phyloP scores from a whole-genome alignment of 2,329 filamentous ascomycete species.

The Verticillium dahliae region DNA sequence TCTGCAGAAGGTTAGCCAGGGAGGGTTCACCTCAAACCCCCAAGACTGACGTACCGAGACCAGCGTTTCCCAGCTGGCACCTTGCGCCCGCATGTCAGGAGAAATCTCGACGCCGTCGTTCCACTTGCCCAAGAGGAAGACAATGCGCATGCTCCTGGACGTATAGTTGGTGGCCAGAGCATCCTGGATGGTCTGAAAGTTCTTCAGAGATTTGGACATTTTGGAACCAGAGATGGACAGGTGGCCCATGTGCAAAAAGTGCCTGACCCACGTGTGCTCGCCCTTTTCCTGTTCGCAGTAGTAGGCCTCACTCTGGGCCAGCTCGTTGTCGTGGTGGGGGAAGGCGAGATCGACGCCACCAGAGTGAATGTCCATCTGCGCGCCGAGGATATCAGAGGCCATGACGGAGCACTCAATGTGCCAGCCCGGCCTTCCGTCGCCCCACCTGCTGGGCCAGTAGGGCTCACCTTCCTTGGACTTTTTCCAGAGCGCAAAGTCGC shows the following conservation, averaged over 20 bases:
- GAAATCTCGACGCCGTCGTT: constrained; percentile 89
- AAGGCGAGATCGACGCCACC: constrained; percentile 89
- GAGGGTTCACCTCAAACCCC: not conserved
- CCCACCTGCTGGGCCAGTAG: constrained; percentile 84
- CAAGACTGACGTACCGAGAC: constrained; percentile 48
- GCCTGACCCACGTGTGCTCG: constrained; percentile 80
- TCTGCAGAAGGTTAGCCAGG: constrained; percentile 25
- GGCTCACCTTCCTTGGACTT: constrained; percentile 87
- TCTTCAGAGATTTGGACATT: constrained; percentile 95
- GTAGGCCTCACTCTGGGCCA: constrained; percentile 87
- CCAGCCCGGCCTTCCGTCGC: constrained; percentile 84
- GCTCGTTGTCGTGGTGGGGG: constrained; percentile 88
- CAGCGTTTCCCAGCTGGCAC: constrained; percentile 72
- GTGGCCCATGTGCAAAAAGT: constrained; percentile 95
- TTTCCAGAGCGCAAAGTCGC: constrained; percentile 94
- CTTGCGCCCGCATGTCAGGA: constrained; percentile 68
- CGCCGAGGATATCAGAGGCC: constrained; percentile 82
- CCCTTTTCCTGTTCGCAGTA: constrained; percentile 49
- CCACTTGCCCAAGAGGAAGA: constrained; percentile 85
- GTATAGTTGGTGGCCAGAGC: constrained; percentile 68
- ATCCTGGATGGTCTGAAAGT: constrained; percentile 89
- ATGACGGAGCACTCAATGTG: constrained; percentile 97
- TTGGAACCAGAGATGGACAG: constrained; percentile 77
- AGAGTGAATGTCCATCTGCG: constrained; percentile 85
- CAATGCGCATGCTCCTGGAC: constrained; percentile 70